Evolutionary conservation across 176 grass and related monocot species (phyloP).

Genomic region (Oryza meyeriana): DNA sequence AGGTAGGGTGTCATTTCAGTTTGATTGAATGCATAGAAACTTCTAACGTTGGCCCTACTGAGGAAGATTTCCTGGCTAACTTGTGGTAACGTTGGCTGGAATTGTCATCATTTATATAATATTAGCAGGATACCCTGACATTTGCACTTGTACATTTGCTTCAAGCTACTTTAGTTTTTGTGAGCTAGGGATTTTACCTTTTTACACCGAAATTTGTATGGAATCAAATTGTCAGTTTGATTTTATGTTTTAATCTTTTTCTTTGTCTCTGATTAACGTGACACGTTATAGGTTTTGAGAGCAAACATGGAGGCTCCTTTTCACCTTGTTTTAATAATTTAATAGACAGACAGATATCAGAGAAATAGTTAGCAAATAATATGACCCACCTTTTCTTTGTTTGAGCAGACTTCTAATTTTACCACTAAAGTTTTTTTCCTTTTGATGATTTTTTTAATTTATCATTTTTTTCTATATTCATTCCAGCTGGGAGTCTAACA

Average conservation of each 20-base stretch:
- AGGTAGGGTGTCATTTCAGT: neutral
- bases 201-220: neutral
- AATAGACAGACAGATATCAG: neutral
- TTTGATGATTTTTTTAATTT: neutral
- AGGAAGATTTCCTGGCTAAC: neutral
- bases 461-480: constrained; percentile 23
- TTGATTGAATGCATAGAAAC: neutral
- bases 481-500: constrained; percentile 86
- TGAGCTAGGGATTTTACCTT: neutral
- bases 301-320: neutral
- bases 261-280: neutral
- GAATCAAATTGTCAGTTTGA: neutral
- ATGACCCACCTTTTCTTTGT: neutral
- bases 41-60: neutral
- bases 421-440: neutral
- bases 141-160: neutral
- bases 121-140: neutral
- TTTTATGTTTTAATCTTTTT: neutral
- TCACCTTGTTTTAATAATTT: neutral
- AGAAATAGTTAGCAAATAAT: neutral
- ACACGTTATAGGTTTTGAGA: neutral
- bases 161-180: neutral
- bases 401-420: constrained; percentile 17
- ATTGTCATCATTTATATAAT: neutral
- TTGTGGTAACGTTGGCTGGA: neutral